Percentiles rank a stretch among this genome's conserved stretches.
These are phyloP conservation scores for Brassica juncea DNA, from an alignment of 345 rosid genomes.

Conservation along the genomic window DNA sequence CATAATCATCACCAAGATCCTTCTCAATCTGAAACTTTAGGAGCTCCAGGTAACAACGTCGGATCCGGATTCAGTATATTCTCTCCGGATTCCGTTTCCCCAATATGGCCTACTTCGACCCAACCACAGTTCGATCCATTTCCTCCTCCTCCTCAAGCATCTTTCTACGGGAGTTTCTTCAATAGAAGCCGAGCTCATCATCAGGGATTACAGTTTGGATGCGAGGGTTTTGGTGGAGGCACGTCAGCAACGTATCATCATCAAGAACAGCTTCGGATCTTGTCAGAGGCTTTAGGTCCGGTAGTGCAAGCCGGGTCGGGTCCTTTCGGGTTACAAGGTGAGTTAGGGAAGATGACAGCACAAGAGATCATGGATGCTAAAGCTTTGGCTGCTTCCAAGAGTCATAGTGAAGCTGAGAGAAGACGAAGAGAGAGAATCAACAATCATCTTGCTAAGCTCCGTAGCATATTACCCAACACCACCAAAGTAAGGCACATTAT, in stretches of 20 bases:
- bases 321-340: constrained; percentile 72
- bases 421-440: constrained; percentile 88
- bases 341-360: constrained; percentile 82
- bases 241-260: constrained; percentile 40
- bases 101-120: constrained; percentile 42
- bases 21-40: constrained; percentile 15
- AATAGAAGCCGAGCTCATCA: constrained; percentile 46
- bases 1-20: neutral
- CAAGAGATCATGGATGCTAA: constrained; percentile 98
- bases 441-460: constrained; percentile 89
- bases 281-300: constrained; percentile 82
- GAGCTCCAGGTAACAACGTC: constrained; percentile 21
- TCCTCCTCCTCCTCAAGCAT: constrained; percentile 39
- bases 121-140: constrained; percentile 52
- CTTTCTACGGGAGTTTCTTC: constrained; percentile 65
- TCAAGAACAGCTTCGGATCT: constrained; percentile 72
- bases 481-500: constrained; percentile 72
- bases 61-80: constrained; percentile 47
- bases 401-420: constrained; percentile 98
- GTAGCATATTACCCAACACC: constrained; percentile 90
- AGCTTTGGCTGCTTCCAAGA: constrained; percentile 95
- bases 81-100: constrained; percentile 55
- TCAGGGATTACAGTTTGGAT: constrained; percentile 43
- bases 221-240: constrained; percentile 48
- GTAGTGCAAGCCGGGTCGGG: constrained; percentile 54